A percentile compares a stretch with the other conserved stretches of the same genome.
Conservation (phyloP, 345 rosid genomes). For the Microthlaspi erraticum region DNA sequence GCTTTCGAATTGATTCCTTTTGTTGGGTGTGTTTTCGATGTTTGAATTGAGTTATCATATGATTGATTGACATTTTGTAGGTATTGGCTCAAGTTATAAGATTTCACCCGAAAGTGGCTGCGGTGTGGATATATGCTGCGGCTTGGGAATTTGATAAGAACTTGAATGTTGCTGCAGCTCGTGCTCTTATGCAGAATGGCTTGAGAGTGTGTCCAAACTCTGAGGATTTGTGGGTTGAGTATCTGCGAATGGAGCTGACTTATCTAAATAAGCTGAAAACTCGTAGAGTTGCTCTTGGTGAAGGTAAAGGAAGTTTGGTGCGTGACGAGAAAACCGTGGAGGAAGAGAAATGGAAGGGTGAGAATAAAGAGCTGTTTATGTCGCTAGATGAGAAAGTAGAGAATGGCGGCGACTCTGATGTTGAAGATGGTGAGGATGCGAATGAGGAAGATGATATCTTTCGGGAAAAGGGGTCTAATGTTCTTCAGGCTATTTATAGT, state of each 20-base stretch:
- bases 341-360: constrained; percentile 70
- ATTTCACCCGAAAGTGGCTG: constrained; percentile 84
- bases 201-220: constrained; percentile 79
- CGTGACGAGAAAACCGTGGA: constrained; percentile 45
- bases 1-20: background rate
- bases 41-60: background rate
- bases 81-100: constrained; percentile 79
- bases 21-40: background rate
- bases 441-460: constrained; percentile 59
- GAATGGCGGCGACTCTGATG: constrained; percentile 44
- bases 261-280: constrained; percentile 86
- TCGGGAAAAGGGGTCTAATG: constrained; percentile 62
- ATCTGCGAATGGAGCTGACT: constrained; percentile 89
- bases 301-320: constrained; percentile 66
- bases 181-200: constrained; percentile 91
- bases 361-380: constrained; percentile 72
- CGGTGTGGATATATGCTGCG: constrained; percentile 95
- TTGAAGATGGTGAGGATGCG: constrained; percentile 52
- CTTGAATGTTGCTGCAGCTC: constrained; percentile 78
- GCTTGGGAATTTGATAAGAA: constrained; percentile 95
- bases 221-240: constrained; percentile 92
- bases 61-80: constrained; percentile 43
- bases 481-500: constrained; percentile 66
- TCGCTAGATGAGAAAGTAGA: constrained; percentile 57
- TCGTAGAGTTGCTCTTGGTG: constrained; percentile 81